Evolutionary conservation across 2,329 filamentous ascomycete species (phyloP), one percentile per base, ranked within the genome.

Genomic region (Diaporthe destruens): DNA sequence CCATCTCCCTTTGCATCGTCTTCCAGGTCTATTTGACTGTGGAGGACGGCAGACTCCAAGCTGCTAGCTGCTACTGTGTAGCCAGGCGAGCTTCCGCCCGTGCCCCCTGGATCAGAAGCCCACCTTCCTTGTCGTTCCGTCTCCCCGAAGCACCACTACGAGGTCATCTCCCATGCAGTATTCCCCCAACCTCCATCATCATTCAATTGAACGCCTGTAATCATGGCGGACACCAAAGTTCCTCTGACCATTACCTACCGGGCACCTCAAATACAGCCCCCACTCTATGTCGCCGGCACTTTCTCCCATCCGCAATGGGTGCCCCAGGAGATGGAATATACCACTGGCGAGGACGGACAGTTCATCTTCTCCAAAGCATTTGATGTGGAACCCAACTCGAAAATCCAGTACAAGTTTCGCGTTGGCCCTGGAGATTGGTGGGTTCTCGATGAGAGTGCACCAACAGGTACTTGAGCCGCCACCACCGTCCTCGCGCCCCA

Each of bases 361-460:
- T 82, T 89, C 72, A 78, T 86, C 16, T 95, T 93, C 78, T 84
- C 81, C 55, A 89, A 89, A 72, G 81, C 85, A 0, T 84, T 94
- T 56, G 79, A 85, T 47, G 84, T 88, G 9, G 84, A 88, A 23
- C 83, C 87, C 29, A 88, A 87, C 29, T 86, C 88, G 59, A 87
- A 89, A 72, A 89, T 94, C 75, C 90, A 93, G 77, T 95, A 94
- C 86, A 95, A 94, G 81, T 92, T 95, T 76, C 88, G 91, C 39
- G 83, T 93, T 47, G 92, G 92, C 12, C 80, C 85, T 25, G 89
- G 89, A 61, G 88, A 93, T 75, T 93, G 90, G 89, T 94, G 92
- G 92, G 84, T 90, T 32, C 80, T 93, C 57, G 89, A 94, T 76
- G 90, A 93, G 72, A 84, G 84, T 56, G 85, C 86, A 69, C 87